Conservation (phyloP, 225 moss, liverwort and hornwort species). For the Lunularia cruciata region DNA sequence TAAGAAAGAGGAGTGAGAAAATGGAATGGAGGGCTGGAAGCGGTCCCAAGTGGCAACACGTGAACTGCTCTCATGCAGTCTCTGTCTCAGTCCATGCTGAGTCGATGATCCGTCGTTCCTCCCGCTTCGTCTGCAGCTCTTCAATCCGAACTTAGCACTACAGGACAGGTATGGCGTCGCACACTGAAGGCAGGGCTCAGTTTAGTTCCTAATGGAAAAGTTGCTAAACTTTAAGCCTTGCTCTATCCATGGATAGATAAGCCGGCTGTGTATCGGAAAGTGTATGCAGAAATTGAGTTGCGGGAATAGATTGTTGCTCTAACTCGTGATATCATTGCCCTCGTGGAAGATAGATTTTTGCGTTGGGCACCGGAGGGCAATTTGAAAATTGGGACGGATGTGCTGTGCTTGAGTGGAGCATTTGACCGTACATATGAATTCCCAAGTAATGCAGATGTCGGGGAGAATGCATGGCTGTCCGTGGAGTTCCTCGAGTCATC, state of each 20-base stretch:
- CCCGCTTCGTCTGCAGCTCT: not conserved
- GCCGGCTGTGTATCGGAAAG: too few relatives aligned
- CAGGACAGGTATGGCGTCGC: not conserved
- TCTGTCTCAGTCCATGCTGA: not conserved
- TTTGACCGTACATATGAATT: conserved; percentile 3
- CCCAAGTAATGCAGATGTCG: conserved; percentile 1
- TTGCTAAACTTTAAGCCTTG: too few relatives aligned
- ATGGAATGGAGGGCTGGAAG: not conserved
- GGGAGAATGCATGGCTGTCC: not conserved
- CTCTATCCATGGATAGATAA: too few relatives aligned
- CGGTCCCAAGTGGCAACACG: not conserved
- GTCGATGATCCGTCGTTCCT: not conserved
- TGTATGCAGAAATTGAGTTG: too few relatives aligned
- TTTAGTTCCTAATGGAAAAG: too few relatives aligned
- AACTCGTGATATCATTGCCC: not conserved
- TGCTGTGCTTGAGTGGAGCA: not conserved
- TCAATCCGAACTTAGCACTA: not conserved
- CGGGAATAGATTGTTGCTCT: too few relatives aligned
- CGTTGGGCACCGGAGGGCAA: not conserved
- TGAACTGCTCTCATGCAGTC: conserved; percentile 1
- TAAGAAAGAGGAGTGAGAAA: too few relatives aligned
- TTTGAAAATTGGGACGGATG: not conserved
- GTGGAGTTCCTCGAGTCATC: not conserved
- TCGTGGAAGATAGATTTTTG: not conserved
- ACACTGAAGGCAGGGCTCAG: not conserved